These are phyloP conservation scores for Mortierella sp. DNA, from an alignment of 371 early-diverging fungal genomes.

Conservation along the genomic window DNA sequence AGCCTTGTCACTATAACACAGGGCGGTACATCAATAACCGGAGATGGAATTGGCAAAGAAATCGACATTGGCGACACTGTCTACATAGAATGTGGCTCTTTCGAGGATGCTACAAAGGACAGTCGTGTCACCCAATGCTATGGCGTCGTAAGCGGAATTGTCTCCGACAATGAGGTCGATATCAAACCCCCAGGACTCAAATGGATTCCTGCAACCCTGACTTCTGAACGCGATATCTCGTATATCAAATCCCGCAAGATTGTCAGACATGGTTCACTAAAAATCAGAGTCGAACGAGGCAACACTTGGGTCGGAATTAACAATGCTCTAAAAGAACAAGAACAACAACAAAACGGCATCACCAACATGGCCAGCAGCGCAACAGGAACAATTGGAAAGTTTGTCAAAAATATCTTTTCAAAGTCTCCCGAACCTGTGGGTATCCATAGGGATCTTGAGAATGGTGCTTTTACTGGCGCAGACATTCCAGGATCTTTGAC, in stretches of 20 bases:
- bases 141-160: conserved; percentile 41
- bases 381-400: conserved; percentile 44
- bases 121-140: conserved; percentile 51
- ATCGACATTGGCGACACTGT: conserved; percentile 53
- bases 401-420: conserved; percentile 44
- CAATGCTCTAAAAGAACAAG: conserved; percentile 38
- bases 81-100: conserved; percentile 56
- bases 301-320: conserved; percentile 54
- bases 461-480: conserved; percentile 29
- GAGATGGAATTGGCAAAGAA: conserved; percentile 44
- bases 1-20: conserved; percentile 46
- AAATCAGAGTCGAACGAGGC: conserved; percentile 57
- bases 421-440: conserved; percentile 22
- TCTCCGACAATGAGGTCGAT: conserved; percentile 34
- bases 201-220: conserved; percentile 50
- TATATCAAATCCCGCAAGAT: conserved; percentile 55
- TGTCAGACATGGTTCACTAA: conserved; percentile 54
- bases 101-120: conserved; percentile 45
- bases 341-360: conserved; percentile 16
- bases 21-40: conserved; percentile 39
- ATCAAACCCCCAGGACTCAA: conserved; percentile 58
- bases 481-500: conserved; percentile 44
- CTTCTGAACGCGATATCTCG: conserved; percentile 45
- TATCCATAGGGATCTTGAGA: conserved; percentile 4
- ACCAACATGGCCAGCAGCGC: conserved; percentile 32